Percentiles rank a stretch among this genome's conserved stretches.
Conservation (phyloP, 2,329 filamentous ascomycete species). For the Albifimbria verrucaria region DNA sequence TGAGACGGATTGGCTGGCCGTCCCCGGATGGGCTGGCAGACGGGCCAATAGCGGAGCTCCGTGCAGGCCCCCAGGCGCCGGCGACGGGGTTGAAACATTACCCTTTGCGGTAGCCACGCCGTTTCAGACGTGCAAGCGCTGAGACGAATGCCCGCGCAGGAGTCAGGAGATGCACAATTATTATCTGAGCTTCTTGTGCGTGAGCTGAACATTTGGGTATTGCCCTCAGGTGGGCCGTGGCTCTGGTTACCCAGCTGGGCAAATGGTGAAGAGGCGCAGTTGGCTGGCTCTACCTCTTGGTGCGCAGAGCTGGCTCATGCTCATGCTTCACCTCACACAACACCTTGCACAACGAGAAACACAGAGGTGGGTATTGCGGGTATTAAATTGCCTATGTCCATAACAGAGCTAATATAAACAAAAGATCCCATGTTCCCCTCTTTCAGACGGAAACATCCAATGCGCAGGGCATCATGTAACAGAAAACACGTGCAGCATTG, state of each 20-base stretch:
- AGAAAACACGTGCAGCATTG: not conserved
- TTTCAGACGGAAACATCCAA: not conserved
- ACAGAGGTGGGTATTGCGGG: too few species aligned
- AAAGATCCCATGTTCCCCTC: not conserved
- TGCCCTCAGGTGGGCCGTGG: not conserved
- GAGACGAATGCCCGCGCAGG: not conserved
- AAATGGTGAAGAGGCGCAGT: too few species aligned
- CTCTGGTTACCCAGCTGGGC: not conserved
- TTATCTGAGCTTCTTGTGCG: not conserved
- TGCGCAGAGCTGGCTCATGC: too few species aligned
- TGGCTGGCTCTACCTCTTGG: too few species aligned
- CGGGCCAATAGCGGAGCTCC: not conserved
- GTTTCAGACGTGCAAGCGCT: not conserved
- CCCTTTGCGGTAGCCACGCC: not conserved
- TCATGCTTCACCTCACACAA: too few species aligned
- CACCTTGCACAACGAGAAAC: too few species aligned
- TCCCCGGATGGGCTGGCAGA: too few species aligned
- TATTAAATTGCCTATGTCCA: too few species aligned
- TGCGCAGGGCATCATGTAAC: too few species aligned
- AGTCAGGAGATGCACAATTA: not conserved
- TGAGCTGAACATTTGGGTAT: not conserved
- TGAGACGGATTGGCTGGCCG: conserved; percentile 3
- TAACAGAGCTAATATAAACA: not conserved
- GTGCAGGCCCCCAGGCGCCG: not conserved
- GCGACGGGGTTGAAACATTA: not conserved